Evolutionary conservation across 2,329 filamentous ascomycete genomes (phyloP).

Genomic region (Septoria petroselini): DNA sequence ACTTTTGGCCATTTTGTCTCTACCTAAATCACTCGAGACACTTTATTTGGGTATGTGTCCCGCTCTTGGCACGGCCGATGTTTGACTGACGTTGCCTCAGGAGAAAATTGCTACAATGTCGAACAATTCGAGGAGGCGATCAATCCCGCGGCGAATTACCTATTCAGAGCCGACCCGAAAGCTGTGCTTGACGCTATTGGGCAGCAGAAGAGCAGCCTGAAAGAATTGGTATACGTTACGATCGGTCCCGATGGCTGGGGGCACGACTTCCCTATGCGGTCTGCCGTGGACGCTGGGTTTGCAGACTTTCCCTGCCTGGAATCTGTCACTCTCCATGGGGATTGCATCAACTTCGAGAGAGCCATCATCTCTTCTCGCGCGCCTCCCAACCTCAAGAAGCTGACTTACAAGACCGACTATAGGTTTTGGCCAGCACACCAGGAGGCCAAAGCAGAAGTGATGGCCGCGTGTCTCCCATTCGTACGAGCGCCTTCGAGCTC

Average conservation of each 20-base stretch:
- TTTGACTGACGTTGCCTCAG: conserved; percentile 1
- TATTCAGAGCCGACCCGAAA: conserved; percentile 21
- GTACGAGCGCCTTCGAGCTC: conserved; percentile 23
- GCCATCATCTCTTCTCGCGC: conserved; percentile 24
- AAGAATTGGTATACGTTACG: conserved; percentile 21
- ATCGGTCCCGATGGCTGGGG: conserved; percentile 1
- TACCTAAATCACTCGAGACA: conserved; percentile 22
- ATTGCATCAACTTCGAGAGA: conserved; percentile 25
- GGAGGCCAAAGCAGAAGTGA: not conserved
- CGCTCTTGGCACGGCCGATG: not conserved
- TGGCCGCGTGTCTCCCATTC: conserved; percentile 20
- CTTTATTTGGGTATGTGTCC: conserved; percentile 20
- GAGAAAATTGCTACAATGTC: conserved; percentile 27
- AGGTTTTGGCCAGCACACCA: conserved; percentile 10
- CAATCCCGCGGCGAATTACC: conserved; percentile 20
- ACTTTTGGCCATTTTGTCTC: conserved; percentile 22
- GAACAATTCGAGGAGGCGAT: conserved; percentile 18
- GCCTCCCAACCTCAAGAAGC: conserved; percentile 20
- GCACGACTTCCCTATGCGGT: not conserved
- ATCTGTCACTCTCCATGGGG: conserved; percentile 18
- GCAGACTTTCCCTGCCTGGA: conserved; percentile 21
- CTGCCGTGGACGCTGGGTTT: conserved; percentile 21
- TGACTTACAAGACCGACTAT: conserved; percentile 14
- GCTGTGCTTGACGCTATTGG: conserved; percentile 19
- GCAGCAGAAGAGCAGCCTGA: conserved; percentile 26